Evolutionary conservation across 2,329 filamentous ascomycete genomes (phyloP).

Genomic region (Lasiodiplodia hormozganensis): DNA sequence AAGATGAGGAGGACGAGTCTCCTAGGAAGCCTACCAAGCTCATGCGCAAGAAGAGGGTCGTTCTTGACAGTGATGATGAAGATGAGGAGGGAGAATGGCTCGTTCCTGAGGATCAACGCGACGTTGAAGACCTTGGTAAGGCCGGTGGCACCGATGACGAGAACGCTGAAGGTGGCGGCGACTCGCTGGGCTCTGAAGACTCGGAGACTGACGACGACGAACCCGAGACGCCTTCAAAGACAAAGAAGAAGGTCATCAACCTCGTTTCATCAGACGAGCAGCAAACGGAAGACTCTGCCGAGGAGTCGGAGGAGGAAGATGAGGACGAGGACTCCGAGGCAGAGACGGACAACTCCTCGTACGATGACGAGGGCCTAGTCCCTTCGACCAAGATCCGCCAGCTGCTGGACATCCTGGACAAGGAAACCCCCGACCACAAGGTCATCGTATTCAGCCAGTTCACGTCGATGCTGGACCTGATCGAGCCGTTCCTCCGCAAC

Average conservation of each 20-base stretch:
- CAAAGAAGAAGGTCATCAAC: conserved; percentile 58
- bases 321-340: conserved; percentile 48
- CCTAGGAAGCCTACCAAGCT: conserved; percentile 16
- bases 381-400: conserved; percentile 92
- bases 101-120: conserved; percentile 71
- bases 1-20: conserved; percentile 45
- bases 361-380: conserved; percentile 56
- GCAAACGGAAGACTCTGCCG: conserved; percentile 34
- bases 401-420: conserved; percentile 78
- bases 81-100: conserved; percentile 79
- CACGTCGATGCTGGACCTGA: conserved; percentile 95
- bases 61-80: conserved; percentile 72
- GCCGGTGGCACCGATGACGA: conserved; percentile 88
- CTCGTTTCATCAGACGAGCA: conserved; percentile 57
- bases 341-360: conserved; percentile 45
- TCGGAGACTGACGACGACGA: conserved; percentile 64
- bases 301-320: conserved; percentile 40
- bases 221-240: conserved; percentile 38
- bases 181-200: conserved; percentile 75
- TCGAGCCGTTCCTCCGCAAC: conserved; percentile 85
- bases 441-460: conserved; percentile 99
- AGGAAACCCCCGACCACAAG: conserved; percentile 83
- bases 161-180: conserved; percentile 84
- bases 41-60: conserved; percentile 40
- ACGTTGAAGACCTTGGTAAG: conserved; percentile 69